A percentile compares a stretch with the other conserved stretches of the same genome.
phyloP scores from a whole-genome alignment of 78 protist species.

The Mastigamoeba balamuthi region DNA sequence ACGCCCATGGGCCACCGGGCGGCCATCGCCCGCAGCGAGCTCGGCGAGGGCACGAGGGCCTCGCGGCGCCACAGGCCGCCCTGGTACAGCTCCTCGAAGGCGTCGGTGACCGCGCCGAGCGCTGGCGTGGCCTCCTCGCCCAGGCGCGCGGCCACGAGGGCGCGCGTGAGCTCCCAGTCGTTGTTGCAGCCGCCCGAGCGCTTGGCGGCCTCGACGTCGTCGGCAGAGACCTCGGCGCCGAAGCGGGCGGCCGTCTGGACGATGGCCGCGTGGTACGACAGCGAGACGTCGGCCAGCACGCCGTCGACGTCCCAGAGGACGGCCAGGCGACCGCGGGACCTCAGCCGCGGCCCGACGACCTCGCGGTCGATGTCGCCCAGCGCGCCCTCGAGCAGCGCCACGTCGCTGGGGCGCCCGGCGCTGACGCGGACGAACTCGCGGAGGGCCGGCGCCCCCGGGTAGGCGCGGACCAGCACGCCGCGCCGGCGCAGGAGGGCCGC shows the following conservation, averaged over 20 bases:
- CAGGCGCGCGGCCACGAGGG: background rate
- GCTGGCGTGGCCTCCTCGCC: background rate
- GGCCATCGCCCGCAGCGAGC: background rate
- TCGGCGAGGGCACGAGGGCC: background rate
- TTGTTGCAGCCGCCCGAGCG: background rate
- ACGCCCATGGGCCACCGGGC: background rate
- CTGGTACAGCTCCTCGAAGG: background rate
- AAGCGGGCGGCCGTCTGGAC: background rate
- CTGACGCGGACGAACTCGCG: background rate
- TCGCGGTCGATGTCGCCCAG: background rate
- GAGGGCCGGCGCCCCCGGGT: background rate
- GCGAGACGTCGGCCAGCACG: conserved; percentile 3
- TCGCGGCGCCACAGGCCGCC: background rate
- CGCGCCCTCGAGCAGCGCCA: background rate
- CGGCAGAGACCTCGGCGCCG: background rate
- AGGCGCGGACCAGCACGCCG: conserved; percentile 4
- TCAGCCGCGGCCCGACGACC: background rate
- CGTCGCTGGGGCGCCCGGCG: conserved; percentile 11
- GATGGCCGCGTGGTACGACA: conserved; percentile 4
- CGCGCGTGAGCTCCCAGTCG: conserved; percentile 1
- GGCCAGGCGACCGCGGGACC: background rate
- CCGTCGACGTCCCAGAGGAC: conserved; percentile 4
- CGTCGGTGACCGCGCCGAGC: background rate
- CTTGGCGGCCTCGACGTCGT: background rate
- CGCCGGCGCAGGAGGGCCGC: background rate